Evolutionary conservation across 768 basidiomycete genomes (phyloP).

Genomic region (Lactarius hatsudake): DNA sequence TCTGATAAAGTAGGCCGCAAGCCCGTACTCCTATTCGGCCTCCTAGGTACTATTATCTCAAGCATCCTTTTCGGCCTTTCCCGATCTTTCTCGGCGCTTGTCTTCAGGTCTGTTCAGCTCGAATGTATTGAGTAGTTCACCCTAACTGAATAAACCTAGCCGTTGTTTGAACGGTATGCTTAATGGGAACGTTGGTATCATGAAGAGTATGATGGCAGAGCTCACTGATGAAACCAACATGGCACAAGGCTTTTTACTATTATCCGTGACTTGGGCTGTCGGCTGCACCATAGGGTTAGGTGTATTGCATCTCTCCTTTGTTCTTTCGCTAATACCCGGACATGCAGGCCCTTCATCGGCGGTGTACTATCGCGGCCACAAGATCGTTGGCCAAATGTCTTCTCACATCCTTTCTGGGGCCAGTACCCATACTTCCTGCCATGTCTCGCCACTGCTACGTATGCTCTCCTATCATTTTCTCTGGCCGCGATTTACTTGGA

Average conservation of each 20-base stretch:
- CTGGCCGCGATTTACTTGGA: slow-evolving; percentile 5
- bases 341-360: slow-evolving; percentile 30
- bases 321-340: background rate
- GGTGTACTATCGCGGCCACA: slow-evolving; percentile 30
- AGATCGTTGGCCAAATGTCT: slow-evolving; percentile 27
- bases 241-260: slow-evolving; percentile 38
- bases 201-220: slow-evolving; percentile 49
- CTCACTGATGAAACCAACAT: slow-evolving; percentile 60
- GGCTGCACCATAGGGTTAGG: slow-evolving; percentile 14
- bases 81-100: slow-evolving; percentile 35
- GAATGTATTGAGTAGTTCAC: slow-evolving; percentile 33
- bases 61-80: slow-evolving; percentile 39
- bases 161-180: background rate
- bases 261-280: slow-evolving; percentile 32
- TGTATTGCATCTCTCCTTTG: no score
- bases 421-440: slow-evolving; percentile 32
- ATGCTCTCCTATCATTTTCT: background rate
- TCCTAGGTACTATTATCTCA: slow-evolving; percentile 35
- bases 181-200: background rate
- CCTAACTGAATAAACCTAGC: slow-evolving; percentile 52
- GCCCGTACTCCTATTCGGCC: slow-evolving; percentile 43
- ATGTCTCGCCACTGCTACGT: slow-evolving; percentile 10
- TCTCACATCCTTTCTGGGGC: slow-evolving; percentile 28
- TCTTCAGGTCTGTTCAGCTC: slow-evolving; percentile 30
- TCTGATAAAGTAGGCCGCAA: slow-evolving; percentile 50